A percentile compares a stretch with the other conserved stretches of the same genome.
Conservation (phyloP, 495 filamentous ascomycete species). For the Arthonia radiata region DNA sequence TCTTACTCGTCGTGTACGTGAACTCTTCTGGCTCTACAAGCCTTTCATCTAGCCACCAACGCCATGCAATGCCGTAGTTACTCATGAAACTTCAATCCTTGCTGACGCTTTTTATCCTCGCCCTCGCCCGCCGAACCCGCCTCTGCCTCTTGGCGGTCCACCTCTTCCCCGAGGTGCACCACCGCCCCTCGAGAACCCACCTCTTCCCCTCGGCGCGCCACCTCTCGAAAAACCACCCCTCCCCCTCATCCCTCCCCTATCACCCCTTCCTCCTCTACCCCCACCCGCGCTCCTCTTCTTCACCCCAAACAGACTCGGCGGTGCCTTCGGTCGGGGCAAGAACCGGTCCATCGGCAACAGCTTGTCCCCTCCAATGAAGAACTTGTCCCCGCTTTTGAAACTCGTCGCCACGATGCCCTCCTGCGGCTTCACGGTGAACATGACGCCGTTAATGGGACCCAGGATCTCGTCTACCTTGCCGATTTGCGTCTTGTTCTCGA, state of each 20-base stretch:
- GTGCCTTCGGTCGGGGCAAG: constrained; percentile 79
- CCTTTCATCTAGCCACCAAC: no score
- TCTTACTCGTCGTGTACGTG: no score
- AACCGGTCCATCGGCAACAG: constrained; percentile 83
- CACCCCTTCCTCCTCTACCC: constrained; percentile 5
- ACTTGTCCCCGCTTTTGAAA: constrained; percentile 90
- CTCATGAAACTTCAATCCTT: no score
- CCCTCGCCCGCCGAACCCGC: constrained; percentile 13
- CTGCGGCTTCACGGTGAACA: constrained; percentile 90
- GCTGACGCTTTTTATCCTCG: no score
- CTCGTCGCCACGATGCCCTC: constrained; percentile 85
- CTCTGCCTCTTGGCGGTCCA: constrained; percentile 3
- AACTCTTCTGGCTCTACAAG: no score
- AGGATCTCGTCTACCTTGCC: constrained; percentile 92
- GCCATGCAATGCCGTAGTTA: no score
- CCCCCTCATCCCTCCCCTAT: constrained; percentile 3
- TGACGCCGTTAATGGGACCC: constrained; percentile 85
- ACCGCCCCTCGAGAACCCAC: constrained; percentile 27
- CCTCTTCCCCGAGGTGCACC: constrained; percentile 20
- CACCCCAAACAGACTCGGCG: constrained; percentile 26
- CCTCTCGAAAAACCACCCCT: constrained; percentile 10
- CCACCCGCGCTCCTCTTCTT: constrained; percentile 7
- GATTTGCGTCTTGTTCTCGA: constrained; percentile 89
- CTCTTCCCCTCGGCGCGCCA: constrained; percentile 33
- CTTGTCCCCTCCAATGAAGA: constrained; percentile 87